Base-by-base conservation (phyloP, 1,284 basidiomycete genomes). In the Cutaneotrichosporon cavernicola region DNA sequence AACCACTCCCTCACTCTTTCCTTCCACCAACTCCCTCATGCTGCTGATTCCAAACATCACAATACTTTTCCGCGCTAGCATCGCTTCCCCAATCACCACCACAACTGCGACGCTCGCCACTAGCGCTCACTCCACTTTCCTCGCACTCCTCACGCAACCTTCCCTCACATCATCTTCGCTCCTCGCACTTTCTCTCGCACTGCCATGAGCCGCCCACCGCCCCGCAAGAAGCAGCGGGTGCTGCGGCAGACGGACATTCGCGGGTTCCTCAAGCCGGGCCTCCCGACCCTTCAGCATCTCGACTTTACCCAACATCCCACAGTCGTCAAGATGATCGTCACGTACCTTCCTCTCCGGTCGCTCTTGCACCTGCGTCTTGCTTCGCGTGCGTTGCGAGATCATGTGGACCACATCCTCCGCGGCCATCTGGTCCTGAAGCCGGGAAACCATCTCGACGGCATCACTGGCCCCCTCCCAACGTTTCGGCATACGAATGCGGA, bases 381-480 rank as follows among this genome's bases (percentile, higher is more conserved):
- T 21, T 56, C 53, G 18, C 36, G 53, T 11, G 53, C 21, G 10
- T 9, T 56, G 4, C 53, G 53, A 34, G 34, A 56, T 16, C 14
- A 7, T 13, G n/a, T 56, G 11, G 53, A 56, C 21, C n/a, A 40
- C 13, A 7, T 56, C n/a, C 36, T 56, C 14, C n/a, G 36, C n/a
- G 53, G 40, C 34, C 53, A 56, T 34, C 34, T 56, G 9, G 53
- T 56, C n/a, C n/a, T 56, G 11, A 56, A 56, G 21, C 53, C 53
- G 10, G 53, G 52, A 6, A 6, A 55, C 32, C 18, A 14, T 4
- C 36, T 56, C 1, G 9, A 56, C 21, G 18, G 21, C 10, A 38
- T 56, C 53, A 34, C 36, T 21, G 53, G 53, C 5, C 53, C 21
- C n/a, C 34, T 30, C 10, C 50, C 50, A 9, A 5, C 8, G 6